Percentiles rank a stretch among this genome's conserved stretches.
Conservation (phyloP, 371 early-diverging fungal species). For the Mucor velutinosus region DNA sequence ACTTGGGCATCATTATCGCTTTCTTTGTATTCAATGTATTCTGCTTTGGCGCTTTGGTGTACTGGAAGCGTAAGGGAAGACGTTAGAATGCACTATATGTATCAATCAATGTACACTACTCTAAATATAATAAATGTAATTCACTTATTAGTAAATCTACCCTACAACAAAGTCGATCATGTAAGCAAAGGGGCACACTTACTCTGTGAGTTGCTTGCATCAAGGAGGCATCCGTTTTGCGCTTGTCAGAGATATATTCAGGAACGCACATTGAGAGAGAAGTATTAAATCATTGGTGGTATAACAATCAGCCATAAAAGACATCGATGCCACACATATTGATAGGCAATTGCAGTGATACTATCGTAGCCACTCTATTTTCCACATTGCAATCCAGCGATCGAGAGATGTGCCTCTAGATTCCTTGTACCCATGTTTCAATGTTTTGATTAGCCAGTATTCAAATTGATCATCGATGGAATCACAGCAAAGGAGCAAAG, state of each 20-base stretch:
- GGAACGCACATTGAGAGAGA: not conserved
- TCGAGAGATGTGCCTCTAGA: too few relatives aligned
- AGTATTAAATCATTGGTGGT: not conserved
- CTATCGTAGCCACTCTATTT: not conserved
- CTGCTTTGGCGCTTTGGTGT: conserved; percentile 34
- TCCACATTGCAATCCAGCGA: not conserved
- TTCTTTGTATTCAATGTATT: conserved; percentile 53
- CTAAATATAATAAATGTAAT: not conserved
- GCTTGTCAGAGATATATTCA: not conserved
- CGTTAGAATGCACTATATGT: conserved; percentile 8
- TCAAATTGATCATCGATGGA: not conserved
- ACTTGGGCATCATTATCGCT: conserved; percentile 62
- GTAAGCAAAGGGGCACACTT: not conserved
- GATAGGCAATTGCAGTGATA: not conserved
- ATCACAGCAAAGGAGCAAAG: not conserved
- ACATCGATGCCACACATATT: not conserved
- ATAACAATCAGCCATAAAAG: not conserved
- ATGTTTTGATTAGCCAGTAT: not conserved
- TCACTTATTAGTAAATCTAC: not conserved
- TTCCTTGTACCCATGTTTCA: not conserved
- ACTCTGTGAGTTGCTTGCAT: not conserved
- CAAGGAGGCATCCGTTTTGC: not conserved
- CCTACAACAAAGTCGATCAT: not conserved
- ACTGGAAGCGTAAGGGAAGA: conserved; percentile 23
- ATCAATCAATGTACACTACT: too few relatives aligned